Conservation (phyloP, 306 rosid genomes). For the Abrus precatorius region DNA sequence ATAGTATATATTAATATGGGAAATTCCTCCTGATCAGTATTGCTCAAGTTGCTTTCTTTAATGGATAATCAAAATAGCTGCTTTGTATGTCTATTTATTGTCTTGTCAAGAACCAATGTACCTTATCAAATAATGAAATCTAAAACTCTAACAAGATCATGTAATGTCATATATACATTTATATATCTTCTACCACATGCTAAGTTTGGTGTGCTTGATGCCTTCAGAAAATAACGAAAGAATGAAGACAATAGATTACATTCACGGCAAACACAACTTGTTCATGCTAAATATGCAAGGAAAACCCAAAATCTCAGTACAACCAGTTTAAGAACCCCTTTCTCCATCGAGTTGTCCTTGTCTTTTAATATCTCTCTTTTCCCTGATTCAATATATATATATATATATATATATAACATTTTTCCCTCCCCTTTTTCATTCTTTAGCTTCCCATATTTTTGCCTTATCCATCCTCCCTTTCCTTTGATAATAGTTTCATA, state of each 20-base stretch:
- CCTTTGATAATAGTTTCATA: neutral
- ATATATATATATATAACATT: no score
- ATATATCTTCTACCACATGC: slow-evolving; percentile 16
- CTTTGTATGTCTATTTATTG: slow-evolving; percentile 8
- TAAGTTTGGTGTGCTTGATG: slow-evolving; percentile 39
- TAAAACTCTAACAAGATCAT: slow-evolving; percentile 44
- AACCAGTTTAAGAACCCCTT: neutral
- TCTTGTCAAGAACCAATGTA: slow-evolving; percentile 52
- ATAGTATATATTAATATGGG: neutral
- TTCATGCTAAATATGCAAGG: slow-evolving; percentile 17
- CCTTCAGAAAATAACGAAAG: slow-evolving; percentile 12
- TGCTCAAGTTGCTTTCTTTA: slow-evolving; percentile 36
- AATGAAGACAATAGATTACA: neutral
- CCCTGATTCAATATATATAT: no score
- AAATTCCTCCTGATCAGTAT: slow-evolving; percentile 44
- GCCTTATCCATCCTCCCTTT: neutral
- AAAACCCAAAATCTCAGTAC: neutral
- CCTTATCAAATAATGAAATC: slow-evolving; percentile 4
- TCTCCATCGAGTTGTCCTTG: slow-evolving; percentile 2
- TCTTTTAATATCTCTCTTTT: neutral
- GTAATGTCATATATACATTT: neutral
- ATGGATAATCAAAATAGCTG: neutral
- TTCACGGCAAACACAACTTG: slow-evolving; percentile 17
- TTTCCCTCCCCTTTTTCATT: neutral
- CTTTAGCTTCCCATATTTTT: neutral